These are phyloP conservation scores for Triticum urartu DNA, from an alignment of 176 grass and related monocot species.

Conservation along the genomic window DNA sequence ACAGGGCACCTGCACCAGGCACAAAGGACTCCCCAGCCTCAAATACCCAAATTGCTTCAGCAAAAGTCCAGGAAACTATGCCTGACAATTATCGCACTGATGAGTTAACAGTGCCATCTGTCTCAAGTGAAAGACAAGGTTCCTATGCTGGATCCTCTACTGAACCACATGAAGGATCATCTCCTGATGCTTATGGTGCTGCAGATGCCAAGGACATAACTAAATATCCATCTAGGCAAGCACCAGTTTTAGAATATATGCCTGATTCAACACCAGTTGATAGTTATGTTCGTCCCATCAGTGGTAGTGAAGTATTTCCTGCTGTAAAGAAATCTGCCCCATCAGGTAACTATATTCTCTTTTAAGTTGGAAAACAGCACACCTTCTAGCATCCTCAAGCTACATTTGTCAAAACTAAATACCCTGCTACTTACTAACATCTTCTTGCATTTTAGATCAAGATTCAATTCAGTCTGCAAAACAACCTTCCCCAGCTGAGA, in stretches of 20 bases:
- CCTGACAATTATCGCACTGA: background rate
- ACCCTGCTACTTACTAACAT: conserved; percentile 10
- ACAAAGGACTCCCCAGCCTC: background rate
- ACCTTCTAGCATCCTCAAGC: background rate
- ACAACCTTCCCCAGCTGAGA: background rate
- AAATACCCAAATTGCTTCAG: background rate
- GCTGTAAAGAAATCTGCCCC: background rate
- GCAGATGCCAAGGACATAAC: background rate
- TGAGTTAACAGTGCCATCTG: conserved; percentile 11
- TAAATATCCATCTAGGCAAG: background rate
- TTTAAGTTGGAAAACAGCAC: background rate
- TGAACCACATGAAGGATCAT: background rate
- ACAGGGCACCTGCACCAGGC: background rate
- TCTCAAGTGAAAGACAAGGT: conserved; percentile 28
- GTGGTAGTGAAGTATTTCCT: conserved; percentile 1
- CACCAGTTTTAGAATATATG: background rate
- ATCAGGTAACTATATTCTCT: conserved; percentile 30
- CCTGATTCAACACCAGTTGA: background rate
- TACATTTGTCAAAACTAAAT: background rate
- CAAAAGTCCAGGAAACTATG: background rate
- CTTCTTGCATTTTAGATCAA: conserved; percentile 27
- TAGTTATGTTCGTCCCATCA: background rate
- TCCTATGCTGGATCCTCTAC: background rate
- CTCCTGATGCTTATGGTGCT: background rate
- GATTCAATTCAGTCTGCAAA: background rate